Conservation (phyloP, 2,329 filamentous ascomycete species). For the Colletotrichum neosansevieriae region DNA sequence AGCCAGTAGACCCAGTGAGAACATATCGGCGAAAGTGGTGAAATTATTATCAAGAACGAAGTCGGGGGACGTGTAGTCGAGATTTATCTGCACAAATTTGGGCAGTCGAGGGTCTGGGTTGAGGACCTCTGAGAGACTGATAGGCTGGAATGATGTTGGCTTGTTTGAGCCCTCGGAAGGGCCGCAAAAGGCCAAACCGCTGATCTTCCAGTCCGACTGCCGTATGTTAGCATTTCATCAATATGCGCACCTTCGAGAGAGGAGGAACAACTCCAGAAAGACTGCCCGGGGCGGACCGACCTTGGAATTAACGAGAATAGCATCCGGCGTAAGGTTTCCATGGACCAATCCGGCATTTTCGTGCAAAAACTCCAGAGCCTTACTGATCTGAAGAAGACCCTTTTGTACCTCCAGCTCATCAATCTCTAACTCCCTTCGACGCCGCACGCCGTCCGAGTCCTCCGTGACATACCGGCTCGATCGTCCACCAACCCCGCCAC, state of each 20-base stretch:
- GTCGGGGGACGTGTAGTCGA: slow-evolving; percentile 95
- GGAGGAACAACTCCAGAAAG: background rate
- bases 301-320: slow-evolving; percentile 94
- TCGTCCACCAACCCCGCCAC: slow-evolving; percentile 75
- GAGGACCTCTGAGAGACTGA: slow-evolving; percentile 85
- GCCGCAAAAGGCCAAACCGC: slow-evolving; percentile 90
- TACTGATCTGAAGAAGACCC: slow-evolving; percentile 90
- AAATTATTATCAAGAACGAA: slow-evolving; percentile 93
- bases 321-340: slow-evolving; percentile 93
- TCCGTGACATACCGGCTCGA: slow-evolving; percentile 85
- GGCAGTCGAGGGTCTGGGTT: slow-evolving; percentile 89
- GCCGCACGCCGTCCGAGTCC: slow-evolving; percentile 78
- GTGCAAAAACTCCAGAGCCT: slow-evolving; percentile 94
- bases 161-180: slow-evolving; percentile 82
- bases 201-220: slow-evolving; percentile 97
- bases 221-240: slow-evolving; percentile 45
- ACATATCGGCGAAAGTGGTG: slow-evolving; percentile 88
- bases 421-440: slow-evolving; percentile 87
- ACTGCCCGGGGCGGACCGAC: slow-evolving; percentile 55
- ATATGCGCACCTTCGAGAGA: background rate
- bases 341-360: slow-evolving; percentile 95
- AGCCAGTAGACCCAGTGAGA: slow-evolving; percentile 89
- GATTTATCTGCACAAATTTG: slow-evolving; percentile 83
- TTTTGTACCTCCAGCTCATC: slow-evolving; percentile 99
- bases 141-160: slow-evolving; percentile 80